phyloP scores from a whole-genome alignment of 176 grass and related monocot species.

The Puya raimondii region DNA sequence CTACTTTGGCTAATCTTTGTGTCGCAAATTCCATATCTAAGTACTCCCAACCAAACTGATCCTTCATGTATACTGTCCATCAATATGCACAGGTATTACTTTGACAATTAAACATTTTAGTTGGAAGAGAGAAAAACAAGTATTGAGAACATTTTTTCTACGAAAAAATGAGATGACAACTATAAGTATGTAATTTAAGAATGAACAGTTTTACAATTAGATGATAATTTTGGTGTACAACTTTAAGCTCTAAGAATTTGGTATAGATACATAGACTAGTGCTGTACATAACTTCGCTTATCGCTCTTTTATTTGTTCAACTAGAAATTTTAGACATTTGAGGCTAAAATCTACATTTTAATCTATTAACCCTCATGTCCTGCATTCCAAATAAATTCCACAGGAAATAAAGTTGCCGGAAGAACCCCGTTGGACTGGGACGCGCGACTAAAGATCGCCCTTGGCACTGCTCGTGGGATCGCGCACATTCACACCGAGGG shows the following conservation, averaged over 20 bases:
- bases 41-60: too few relatives aligned
- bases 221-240: not conserved
- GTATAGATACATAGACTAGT: not conserved
- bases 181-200: not conserved
- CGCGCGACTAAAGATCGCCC: slow-evolving; percentile 60
- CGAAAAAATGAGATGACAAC: too few relatives aligned
- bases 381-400: not conserved
- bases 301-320: not conserved
- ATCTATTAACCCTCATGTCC: not conserved
- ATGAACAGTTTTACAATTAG: not conserved
- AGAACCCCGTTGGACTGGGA: slow-evolving; percentile 72
- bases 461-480: slow-evolving; percentile 63
- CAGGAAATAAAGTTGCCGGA: slow-evolving; percentile 52
- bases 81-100: not conserved
- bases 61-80: too few relatives aligned
- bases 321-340: not conserved
- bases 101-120: not conserved
- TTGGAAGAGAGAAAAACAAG: not conserved
- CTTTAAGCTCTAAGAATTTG: not conserved
- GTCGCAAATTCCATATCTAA: too few relatives aligned
- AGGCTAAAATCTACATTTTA: not conserved
- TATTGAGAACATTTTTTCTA: too few relatives aligned
- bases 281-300: not conserved
- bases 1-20: too few relatives aligned
- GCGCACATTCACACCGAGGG: slow-evolving; percentile 63